Base-by-base conservation (phyloP, 306 rosid genomes). In the Castanea crenata region DNA sequence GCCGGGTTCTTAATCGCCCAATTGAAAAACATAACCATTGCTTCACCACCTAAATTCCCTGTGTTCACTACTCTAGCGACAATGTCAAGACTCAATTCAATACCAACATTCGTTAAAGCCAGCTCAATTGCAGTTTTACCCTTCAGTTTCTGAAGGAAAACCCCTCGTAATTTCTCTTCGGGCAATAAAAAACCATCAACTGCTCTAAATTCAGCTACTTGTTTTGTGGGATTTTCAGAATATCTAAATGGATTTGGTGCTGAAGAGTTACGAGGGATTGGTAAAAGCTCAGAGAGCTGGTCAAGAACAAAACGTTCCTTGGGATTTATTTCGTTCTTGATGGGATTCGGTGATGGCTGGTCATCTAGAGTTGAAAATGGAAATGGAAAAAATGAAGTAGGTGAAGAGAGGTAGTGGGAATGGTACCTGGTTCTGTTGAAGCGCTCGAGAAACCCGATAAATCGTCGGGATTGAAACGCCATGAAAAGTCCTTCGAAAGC, bases 121-220 rank as follows among this genome's bases (percentile, higher is more conserved):
- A 49, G 80, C 80, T 92, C 91, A 69, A 88, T 87, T 76, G 93
- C 90, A 23, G 88, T 62, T 69, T 71, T 86, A 52, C 98, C 97
- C 71, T 74, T 91, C 78, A 94, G 82, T 54, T 85, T 94, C 82
- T 88, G 97, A 65, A 92, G 94, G 76, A 94, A 94, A 72, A 91
- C 82, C 6, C 98, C 98, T 1, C 94, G 89, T 5, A 94, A 67
- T 81, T 90, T 92, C 58, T 94, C 98, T 69, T 87, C 93, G 0
- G 97, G 90, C 46, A 76, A 78, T 69, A 94, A 58, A 78, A 88
- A 89, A 14, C 87, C 97, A 74, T 94, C 97, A 6, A 80, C 89
- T 2, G 84, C 59, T 75, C 84, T 80, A 7, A 9, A 35, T 69
- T 80, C 69, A 7, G 62, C 18, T 59, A 14, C 79, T 1, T 31